phyloP scores from a whole-genome alignment of 768 basidiomycete species.

The Inosperma sp. region DNA sequence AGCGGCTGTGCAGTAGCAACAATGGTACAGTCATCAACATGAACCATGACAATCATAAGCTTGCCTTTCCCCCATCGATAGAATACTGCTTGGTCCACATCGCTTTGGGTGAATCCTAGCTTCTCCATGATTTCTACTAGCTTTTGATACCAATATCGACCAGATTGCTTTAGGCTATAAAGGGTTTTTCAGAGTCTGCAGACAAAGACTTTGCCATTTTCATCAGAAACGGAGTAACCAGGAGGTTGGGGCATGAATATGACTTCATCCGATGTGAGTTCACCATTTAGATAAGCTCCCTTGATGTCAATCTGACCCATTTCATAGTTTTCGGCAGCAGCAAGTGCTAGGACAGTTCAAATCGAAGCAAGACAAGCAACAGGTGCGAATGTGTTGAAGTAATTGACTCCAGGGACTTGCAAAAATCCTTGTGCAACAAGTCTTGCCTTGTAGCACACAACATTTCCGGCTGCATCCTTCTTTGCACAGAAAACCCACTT shows the following conservation, averaged over 20 bases:
- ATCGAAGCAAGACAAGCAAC: slow-evolving; percentile 26
- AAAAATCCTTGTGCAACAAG: slow-evolving; percentile 34
- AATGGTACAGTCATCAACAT: slow-evolving; percentile 32
- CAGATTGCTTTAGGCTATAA: slow-evolving; percentile 15
- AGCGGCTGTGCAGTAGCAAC: slow-evolving; percentile 14
- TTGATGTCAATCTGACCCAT: slow-evolving; percentile 39
- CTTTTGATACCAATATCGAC: slow-evolving; percentile 15
- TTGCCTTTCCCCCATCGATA: slow-evolving; percentile 1
- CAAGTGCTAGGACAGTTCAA: slow-evolving; percentile 28
- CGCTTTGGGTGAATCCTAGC: slow-evolving; percentile 11
- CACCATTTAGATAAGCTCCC: slow-evolving; percentile 35
- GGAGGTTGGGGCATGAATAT: slow-evolving; percentile 44
- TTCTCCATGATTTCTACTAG: slow-evolving; percentile 14
- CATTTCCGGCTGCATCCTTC: no score
- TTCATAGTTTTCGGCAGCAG: slow-evolving; percentile 28
- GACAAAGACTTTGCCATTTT: slow-evolving; percentile 12
- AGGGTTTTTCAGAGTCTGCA: slow-evolving; percentile 26
- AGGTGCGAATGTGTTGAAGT: slow-evolving; percentile 33
- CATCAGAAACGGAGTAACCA: slow-evolving; percentile 21
- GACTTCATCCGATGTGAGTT: slow-evolving; percentile 27
- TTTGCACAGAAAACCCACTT: slow-evolving; percentile 32
- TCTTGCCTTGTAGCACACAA: slow-evolving; percentile 21
- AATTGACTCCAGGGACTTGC: slow-evolving; percentile 37
- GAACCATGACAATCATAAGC: slow-evolving; percentile 19
- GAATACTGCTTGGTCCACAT: slow-evolving; percentile 17